Evolutionary conservation across 83 land plant genomes (phyloP).

Genomic region (Larix sibirica): DNA sequence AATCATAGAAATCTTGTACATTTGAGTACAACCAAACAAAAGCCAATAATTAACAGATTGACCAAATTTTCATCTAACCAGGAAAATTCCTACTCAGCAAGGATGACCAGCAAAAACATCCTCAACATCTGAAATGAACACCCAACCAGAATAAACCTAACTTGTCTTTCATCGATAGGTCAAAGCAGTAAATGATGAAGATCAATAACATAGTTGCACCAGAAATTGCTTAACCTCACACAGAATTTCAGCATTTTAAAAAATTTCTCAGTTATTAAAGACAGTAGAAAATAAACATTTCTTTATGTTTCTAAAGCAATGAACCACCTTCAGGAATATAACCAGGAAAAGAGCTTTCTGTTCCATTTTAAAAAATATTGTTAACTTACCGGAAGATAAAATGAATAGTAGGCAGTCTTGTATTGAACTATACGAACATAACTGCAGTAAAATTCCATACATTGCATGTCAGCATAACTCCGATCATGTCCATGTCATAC

Average conservation of each 20-base stretch:
- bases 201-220: neutral
- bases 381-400: conserved; percentile 94
- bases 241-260: neutral
- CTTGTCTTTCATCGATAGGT: neutral
- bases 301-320: neutral
- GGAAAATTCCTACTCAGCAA: neutral
- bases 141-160: neutral
- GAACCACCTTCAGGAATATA: neutral
- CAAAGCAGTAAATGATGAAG: neutral
- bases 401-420: conserved; percentile 98
- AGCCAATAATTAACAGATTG: neutral
- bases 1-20: neutral
- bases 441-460: conserved; percentile 46
- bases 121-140: neutral
- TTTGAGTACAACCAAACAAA: neutral
- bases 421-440: conserved; percentile 90
- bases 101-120: neutral
- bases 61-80: neutral
- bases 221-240: neutral
- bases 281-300: neutral
- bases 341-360: neutral
- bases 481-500: neutral
- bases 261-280: neutral
- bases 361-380: neutral
- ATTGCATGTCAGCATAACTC: conserved; percentile 6